Evolutionary conservation across 495 filamentous ascomycete species (phyloP), one percentile per base, ranked within the genome.

Genomic region (Aspergillus ostianus): DNA sequence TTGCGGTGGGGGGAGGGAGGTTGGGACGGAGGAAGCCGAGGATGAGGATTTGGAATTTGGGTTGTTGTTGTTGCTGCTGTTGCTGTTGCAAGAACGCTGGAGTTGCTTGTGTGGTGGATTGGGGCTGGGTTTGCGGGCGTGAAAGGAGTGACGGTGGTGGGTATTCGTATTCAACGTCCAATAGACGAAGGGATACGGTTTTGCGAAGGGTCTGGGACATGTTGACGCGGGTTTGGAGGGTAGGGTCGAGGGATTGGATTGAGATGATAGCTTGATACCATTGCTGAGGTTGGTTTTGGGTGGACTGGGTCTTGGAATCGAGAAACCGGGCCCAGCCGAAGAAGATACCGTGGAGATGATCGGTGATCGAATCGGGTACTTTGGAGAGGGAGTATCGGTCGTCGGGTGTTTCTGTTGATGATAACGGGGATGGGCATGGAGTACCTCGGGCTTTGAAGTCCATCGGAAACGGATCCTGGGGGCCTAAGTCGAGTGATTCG

Each of bases 251-350:
- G 0, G 53, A 56, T 10, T 60, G 64, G 10, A 78, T 66, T 2
- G 82, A 82, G 41, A 89, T 72, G 30, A 88, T 70, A 12, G 73
- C 69, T 59, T 84, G 77, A 27, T 78, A 69, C 86, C 86, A 89
- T 63, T 47, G 0, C 45, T 36, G 6, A 60, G 20, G 4, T 53
- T 41, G 2, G 65, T 67, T 18, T 70, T 57, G 6, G 58, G 55
- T 46, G 65, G 67, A 0, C 41, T 66, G 2, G 62, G 55, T 10
- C 47, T 29, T 30, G 18, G 21, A 15, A 29, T 45, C 26, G n/a
- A 19, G 47, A 7, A 85, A 53, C 27, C 78, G 70, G 4, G 78
- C 77, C 85, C 87, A 90, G 30, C 82, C 85, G 59, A 87, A 85
- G 62, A 86, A 89, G 47, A 85, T 75, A 0, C 87, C 87, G 26